Conservation (phyloP, 352 stramenopile species). For the Globisporangium heterothallicum region DNA sequence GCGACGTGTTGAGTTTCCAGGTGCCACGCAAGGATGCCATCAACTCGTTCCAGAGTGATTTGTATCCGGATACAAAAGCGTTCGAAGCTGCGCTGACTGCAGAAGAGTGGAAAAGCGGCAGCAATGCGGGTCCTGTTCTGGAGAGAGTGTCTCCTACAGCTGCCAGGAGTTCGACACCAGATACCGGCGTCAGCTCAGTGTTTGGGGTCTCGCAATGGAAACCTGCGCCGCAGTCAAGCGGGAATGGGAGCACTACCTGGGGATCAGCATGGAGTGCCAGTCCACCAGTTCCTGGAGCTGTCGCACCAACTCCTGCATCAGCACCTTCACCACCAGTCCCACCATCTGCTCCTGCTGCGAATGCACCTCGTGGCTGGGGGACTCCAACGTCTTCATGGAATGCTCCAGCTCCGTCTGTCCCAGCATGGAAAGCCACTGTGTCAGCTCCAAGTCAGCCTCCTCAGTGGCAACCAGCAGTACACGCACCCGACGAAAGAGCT, state of each 20-base stretch:
- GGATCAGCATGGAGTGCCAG: constrained; percentile 8
- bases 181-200: constrained; percentile 16
- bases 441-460: constrained; percentile 6
- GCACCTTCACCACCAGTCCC: neutral
- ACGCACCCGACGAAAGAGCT: neutral
- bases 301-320: constrained; percentile 8
- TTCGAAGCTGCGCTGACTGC: constrained; percentile 30
- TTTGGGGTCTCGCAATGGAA: constrained; percentile 22
- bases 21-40: constrained; percentile 58
- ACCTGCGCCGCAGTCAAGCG: neutral
- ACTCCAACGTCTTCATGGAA: constrained; percentile 23
- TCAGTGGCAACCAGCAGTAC: constrained; percentile 9
- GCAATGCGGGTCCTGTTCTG: constrained; percentile 39
- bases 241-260: constrained; percentile 3
- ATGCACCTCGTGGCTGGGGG: constrained; percentile 8
- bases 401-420: constrained; percentile 1
- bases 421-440: constrained; percentile 14
- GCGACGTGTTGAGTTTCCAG: constrained; percentile 58
- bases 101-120: constrained; percentile 35
- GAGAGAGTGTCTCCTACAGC: constrained; percentile 25
- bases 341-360: constrained; percentile 8
- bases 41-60: constrained; percentile 66
- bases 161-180: constrained; percentile 9
- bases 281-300: constrained; percentile 1
- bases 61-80: constrained; percentile 61